Percentiles rank a stretch among this genome's conserved stretches.
Evolutionary conservation across 1,284 basidiomycete species (phyloP).

Genomic region (Cerioporus squamosus): DNA sequence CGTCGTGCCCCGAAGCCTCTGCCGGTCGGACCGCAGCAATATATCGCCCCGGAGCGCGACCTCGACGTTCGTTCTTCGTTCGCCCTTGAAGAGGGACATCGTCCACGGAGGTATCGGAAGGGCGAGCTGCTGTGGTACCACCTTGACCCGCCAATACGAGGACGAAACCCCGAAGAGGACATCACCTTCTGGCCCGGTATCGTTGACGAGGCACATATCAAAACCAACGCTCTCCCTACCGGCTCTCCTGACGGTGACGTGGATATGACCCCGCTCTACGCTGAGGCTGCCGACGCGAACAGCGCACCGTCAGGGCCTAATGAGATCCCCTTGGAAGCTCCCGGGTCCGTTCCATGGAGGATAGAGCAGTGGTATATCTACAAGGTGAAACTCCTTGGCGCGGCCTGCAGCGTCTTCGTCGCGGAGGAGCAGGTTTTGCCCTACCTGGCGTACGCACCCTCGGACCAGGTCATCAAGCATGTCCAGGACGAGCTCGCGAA

Average conservation of each 20-base stretch:
- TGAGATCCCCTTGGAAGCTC: constrained; percentile 8
- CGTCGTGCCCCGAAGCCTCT: constrained; percentile 52
- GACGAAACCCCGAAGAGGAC: constrained; percentile 39
- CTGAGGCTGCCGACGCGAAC: constrained; percentile 14
- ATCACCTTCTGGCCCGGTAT: constrained; percentile 77
- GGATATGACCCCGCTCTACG: constrained; percentile 12
- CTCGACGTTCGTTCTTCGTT: constrained; percentile 60
- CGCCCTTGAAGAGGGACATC: constrained; percentile 40
- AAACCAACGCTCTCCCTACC: constrained; percentile 35
- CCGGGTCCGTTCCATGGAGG: constrained; percentile 49
- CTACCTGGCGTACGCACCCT: constrained; percentile 67
- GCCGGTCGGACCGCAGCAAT: constrained; percentile 48
- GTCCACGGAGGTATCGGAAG: constrained; percentile 63
- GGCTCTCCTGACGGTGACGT: constrained; percentile 3
- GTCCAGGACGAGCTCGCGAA: constrained; percentile 41
- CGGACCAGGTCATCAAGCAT: constrained; percentile 50
- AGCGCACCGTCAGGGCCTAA: no score
- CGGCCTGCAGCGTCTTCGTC: constrained; percentile 49
- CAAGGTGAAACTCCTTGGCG: constrained; percentile 65
- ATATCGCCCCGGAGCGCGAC: constrained; percentile 60
- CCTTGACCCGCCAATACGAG: constrained; percentile 54
- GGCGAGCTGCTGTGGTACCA: constrained; percentile 79
- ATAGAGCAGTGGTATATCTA: constrained; percentile 61
- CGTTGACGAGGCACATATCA: constrained; percentile 61
- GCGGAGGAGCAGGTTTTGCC: constrained; percentile 65